These are phyloP conservation scores for Hymenoscyphus albidus DNA, from an alignment of 2,329 filamentous ascomycete genomes.

Conservation along the genomic window DNA sequence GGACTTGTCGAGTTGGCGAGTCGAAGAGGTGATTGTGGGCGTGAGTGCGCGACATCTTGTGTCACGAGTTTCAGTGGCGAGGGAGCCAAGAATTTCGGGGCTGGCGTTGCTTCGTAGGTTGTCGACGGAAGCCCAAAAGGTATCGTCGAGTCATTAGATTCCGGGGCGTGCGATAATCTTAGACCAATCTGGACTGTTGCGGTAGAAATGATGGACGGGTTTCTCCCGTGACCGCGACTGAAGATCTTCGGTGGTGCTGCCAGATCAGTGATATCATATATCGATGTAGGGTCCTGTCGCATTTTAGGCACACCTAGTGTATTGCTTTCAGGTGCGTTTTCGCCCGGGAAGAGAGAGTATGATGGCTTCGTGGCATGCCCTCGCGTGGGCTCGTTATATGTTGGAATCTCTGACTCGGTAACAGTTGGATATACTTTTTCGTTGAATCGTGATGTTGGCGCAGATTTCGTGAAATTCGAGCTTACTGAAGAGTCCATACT, in stretches of 20 bases:
- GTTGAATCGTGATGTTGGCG: conserved; percentile 18
- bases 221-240: conserved; percentile 39
- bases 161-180: conserved; percentile 50
- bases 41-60: conserved; percentile 1
- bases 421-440: conserved; percentile 11
- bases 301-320: conserved; percentile 4
- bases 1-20: background rate
- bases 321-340: conserved; percentile 12
- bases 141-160: conserved; percentile 14
- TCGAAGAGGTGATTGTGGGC: conserved; percentile 4
- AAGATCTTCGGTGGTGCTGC: conserved; percentile 27
- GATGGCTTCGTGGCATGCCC: conserved; percentile 26
- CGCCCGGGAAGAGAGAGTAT: conserved; percentile 32
- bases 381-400: conserved; percentile 5
- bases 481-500: conserved; percentile 26
- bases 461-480: conserved; percentile 10
- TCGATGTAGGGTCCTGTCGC: conserved; percentile 23
- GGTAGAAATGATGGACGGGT: conserved; percentile 60
- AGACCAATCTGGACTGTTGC: conserved; percentile 70
- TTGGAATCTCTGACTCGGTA: background rate
- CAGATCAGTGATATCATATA: conserved; percentile 33
- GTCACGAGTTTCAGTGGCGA: conserved; percentile 15
- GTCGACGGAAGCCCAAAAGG: conserved; percentile 33
- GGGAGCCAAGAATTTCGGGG: conserved; percentile 26
- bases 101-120: conserved; percentile 37